Percentiles rank a stretch among this genome's conserved stretches.
Evolutionary conservation across 768 basidiomycete species (phyloP).

Genomic region (Podaxis sp.): DNA sequence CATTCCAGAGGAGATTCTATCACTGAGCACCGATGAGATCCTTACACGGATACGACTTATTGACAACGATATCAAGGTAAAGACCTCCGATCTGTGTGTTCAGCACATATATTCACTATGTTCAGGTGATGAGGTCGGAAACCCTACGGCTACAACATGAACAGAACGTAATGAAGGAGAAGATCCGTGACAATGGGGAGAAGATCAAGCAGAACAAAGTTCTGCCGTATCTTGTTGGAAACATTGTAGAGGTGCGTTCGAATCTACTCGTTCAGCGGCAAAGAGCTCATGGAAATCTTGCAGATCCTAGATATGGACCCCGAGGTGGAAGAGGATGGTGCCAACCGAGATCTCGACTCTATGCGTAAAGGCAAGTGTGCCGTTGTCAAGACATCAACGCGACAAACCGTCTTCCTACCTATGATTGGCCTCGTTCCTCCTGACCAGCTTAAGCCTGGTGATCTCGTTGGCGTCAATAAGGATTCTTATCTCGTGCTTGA

Average conservation of each 20-base stretch:
- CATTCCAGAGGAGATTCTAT: slow-evolving; percentile 85
- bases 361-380: slow-evolving; percentile 98
- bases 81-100: background rate
- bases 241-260: slow-evolving; percentile 86
- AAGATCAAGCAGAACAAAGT: slow-evolving; percentile 99
- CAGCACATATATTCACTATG: background rate
- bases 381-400: slow-evolving; percentile 97
- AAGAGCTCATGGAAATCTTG: slow-evolving; percentile 10
- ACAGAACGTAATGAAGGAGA: slow-evolving; percentile 95
- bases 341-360: slow-evolving; percentile 93
- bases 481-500: slow-evolving; percentile 98
- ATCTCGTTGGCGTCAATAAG: slow-evolving; percentile 98
- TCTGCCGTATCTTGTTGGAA: slow-evolving; percentile 94
- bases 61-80: slow-evolving; percentile 94
- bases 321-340: slow-evolving; percentile 91
- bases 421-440: slow-evolving; percentile 96
- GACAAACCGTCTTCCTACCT: slow-evolving; percentile 98
- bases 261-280: background rate
- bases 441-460: slow-evolving; percentile 84
- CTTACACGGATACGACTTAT: slow-evolving; percentile 87
- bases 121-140: slow-evolving; percentile 95
- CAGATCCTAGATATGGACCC: slow-evolving; percentile 95
- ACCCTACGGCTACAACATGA: slow-evolving; percentile 90
- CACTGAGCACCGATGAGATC: slow-evolving; percentile 82
- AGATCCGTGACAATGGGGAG: slow-evolving; percentile 96